These are phyloP conservation scores for Rosa lucieae DNA, from an alignment of 306 rosid species.

Conservation along the genomic window DNA sequence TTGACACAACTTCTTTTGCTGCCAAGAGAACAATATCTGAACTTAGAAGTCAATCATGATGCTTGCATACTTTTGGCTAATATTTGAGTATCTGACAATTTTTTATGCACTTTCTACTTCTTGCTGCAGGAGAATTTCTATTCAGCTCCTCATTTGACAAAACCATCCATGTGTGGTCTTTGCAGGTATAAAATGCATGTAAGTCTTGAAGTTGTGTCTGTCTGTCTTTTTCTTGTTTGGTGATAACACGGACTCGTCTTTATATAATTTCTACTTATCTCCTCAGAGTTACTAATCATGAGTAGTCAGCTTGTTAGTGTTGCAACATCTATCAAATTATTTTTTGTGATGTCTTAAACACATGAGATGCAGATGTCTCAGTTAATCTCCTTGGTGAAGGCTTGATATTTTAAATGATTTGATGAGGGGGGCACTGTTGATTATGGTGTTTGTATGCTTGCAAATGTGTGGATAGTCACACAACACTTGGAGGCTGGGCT, in stretches of 20 bases:
- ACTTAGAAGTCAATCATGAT: background rate
- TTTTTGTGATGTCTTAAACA: background rate
- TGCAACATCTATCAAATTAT: slow-evolving; percentile 7
- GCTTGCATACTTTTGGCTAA: background rate
- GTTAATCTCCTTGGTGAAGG: background rate
- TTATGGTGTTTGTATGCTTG: slow-evolving; percentile 6
- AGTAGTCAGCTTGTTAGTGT: background rate
- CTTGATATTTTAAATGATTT: slow-evolving; percentile 3
- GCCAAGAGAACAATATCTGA: background rate
- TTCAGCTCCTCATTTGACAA: slow-evolving; percentile 95
- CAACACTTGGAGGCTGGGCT: background rate
- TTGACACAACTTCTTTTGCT: background rate
- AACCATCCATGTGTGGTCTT: slow-evolving; percentile 83
- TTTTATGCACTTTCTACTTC: slow-evolving; percentile 19
- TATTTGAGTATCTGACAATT: slow-evolving; percentile 25
- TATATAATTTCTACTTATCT: background rate
- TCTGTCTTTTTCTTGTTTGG: background rate
- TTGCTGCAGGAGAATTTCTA: slow-evolving; percentile 67
- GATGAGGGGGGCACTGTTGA: background rate
- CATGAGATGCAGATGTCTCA: background rate
- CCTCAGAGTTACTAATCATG: slow-evolving; percentile 1
- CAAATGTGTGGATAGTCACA: background rate
- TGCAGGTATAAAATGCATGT: slow-evolving; percentile 57
- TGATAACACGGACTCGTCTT: slow-evolving; percentile 3
- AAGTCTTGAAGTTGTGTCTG: slow-evolving; percentile 12